phyloP scores from a whole-genome alignment of 257 asterid genomes.

The Gentiana dahurica region DNA sequence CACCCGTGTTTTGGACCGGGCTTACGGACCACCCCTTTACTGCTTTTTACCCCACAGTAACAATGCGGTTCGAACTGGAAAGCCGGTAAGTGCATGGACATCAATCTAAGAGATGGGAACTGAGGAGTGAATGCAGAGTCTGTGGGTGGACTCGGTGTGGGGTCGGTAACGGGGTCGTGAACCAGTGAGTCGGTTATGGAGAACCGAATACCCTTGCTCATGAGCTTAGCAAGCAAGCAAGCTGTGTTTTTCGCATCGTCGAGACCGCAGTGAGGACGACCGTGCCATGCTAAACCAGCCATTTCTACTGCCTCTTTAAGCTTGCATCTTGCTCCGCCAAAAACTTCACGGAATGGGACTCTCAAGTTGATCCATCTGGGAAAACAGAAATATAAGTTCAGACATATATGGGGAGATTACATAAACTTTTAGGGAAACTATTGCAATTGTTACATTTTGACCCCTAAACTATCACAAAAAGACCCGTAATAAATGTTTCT shows the following conservation, averaged over 20 bases:
- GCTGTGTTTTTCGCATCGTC: conserved; percentile 96
- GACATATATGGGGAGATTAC: no score
- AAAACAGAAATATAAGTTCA: no score
- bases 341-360: conserved; percentile 68
- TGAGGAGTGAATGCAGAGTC: conserved; percentile 26
- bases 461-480: no score
- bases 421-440: no score
- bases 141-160: conserved; percentile 31
- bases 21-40: conserved; percentile 51
- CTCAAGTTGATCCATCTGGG: conserved; percentile 70
- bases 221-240: conserved; percentile 48
- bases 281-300: conserved; percentile 85
- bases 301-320: conserved; percentile 77
- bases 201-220: conserved; percentile 62
- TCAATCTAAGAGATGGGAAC: conserved; percentile 38
- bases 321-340: conserved; percentile 69
- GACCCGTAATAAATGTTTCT: no score
- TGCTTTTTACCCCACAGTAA: conserved; percentile 69
- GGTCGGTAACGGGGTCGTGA: conserved; percentile 19
- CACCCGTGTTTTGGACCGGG: conserved; percentile 83
- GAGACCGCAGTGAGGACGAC: conserved; percentile 87
- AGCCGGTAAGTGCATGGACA: conserved; percentile 8
- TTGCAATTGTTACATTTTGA: no score
- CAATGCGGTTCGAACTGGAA: conserved; percentile 30
- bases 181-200: conserved; percentile 59